Conservation (phyloP, 768 basidiomycete species). For the Mrakia blollopis region DNA sequence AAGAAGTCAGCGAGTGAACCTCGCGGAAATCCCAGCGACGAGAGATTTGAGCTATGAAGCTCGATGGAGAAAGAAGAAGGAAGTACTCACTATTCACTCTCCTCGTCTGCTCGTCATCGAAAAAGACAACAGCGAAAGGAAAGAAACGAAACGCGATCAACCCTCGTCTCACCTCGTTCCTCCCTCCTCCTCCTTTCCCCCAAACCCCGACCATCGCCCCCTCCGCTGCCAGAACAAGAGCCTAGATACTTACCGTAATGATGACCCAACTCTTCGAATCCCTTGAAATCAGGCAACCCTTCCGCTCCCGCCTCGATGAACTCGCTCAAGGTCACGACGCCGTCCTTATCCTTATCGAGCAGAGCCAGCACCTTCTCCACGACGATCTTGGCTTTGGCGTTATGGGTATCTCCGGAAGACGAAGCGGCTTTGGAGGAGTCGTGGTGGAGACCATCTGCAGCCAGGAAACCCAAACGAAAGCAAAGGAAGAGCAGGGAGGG, state of each 20-base stretch:
- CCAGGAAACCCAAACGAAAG: too few species aligned
- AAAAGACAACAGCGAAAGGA: not conserved
- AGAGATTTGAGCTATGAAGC: not conserved
- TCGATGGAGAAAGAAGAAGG: not conserved
- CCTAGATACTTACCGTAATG: constrained; percentile 34
- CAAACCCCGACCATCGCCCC: not conserved
- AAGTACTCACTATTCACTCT: constrained; percentile 45
- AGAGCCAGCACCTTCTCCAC: constrained; percentile 30
- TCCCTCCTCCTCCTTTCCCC: not conserved
- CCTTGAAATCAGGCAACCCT: constrained; percentile 43
- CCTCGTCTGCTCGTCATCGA: constrained; percentile 43
- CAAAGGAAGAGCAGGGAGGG: not conserved
- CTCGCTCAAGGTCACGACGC: constrained; percentile 41
- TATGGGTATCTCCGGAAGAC: constrained; percentile 17
- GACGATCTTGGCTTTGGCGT: constrained; percentile 24
- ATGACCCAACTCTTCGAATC: constrained; percentile 45
- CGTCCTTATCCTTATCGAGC: constrained; percentile 33
- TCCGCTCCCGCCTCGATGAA: constrained; percentile 42
- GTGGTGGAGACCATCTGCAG: constrained; percentile 32
- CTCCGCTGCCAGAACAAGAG: not conserved
- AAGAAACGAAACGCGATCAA: not conserved
- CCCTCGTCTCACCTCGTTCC: not conserved
- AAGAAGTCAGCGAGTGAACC: not conserved
- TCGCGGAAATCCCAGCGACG: too few species aligned
- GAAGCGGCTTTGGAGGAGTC: constrained; percentile 28